phyloP scores from a whole-genome alignment of 805 yeast species.

The Hanseniaspora meyeri region DNA sequence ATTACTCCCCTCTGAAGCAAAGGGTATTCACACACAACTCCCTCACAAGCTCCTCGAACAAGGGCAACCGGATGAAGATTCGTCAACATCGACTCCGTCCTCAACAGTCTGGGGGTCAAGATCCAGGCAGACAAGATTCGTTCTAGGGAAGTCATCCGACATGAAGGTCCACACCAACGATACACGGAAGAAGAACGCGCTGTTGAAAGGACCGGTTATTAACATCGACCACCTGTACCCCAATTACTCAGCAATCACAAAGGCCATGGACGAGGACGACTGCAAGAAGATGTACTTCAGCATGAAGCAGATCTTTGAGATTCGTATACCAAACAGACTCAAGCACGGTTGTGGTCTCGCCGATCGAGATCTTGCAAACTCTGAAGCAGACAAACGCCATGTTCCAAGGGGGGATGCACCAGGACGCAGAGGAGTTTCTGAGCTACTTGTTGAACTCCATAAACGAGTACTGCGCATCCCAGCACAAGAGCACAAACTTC shows the following conservation, averaged over 20 bases:
- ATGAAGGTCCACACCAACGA: constrained; percentile 42
- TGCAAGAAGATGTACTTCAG: constrained; percentile 41
- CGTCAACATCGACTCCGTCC: constrained; percentile 9
- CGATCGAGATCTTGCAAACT: constrained; percentile 57
- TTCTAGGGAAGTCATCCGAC: constrained; percentile 36
- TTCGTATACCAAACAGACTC: constrained; percentile 61
- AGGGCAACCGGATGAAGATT: neutral
- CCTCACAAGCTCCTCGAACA: neutral
- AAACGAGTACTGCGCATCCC: constrained; percentile 29
- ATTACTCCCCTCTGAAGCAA: constrained; percentile 31
- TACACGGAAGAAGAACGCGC: constrained; percentile 63
- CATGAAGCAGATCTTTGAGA: constrained; percentile 73
- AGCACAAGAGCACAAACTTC: constrained; percentile 30
- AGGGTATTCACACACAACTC: constrained; percentile 21
- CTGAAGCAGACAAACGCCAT: constrained; percentile 71
- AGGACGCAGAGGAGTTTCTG: constrained; percentile 94
- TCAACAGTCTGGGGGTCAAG: constrained; percentile 25
- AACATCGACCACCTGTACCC: constrained; percentile 54
- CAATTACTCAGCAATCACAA: neutral
- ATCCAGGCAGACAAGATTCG: constrained; percentile 33
- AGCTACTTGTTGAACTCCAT: constrained; percentile 75
- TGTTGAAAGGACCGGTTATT: constrained; percentile 68
- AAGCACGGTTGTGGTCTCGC: constrained; percentile 73
- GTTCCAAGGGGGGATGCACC: constrained; percentile 88
- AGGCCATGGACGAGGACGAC: constrained; percentile 6